These are phyloP conservation scores for Antitrichia curtipendula DNA, from an alignment of 225 moss, liverwort and hornwort genomes.

Conservation along the genomic window DNA sequence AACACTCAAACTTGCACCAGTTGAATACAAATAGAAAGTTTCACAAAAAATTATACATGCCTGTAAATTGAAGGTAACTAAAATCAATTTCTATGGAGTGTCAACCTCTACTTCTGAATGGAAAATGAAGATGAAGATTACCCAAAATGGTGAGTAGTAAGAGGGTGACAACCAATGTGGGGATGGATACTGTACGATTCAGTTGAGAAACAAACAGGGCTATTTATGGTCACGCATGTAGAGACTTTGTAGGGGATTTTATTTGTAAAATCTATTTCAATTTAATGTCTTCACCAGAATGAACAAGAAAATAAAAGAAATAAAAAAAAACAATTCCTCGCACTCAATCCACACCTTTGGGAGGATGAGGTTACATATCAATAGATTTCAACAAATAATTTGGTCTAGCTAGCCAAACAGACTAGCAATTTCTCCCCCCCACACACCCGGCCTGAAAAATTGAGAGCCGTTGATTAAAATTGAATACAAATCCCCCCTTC, in stretches of 20 bases:
- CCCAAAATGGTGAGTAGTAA: not conserved
- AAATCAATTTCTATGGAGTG: not conserved
- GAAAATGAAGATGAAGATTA: accelerated
- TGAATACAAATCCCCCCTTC: no score
- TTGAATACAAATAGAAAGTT: not conserved
- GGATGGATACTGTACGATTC: not conserved
- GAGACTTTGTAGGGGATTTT: not conserved
- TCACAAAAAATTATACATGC: not conserved
- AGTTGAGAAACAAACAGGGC: accelerated
- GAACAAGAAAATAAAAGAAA: not conserved
- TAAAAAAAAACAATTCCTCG: accelerated
- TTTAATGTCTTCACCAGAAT: not conserved
- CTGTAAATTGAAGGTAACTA: not conserved
- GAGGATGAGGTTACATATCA: not conserved
- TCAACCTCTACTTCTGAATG: not conserved
- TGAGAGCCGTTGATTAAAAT: no score
- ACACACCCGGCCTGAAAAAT: no score
- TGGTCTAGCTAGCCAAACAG: not conserved
- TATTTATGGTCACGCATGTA: not conserved
- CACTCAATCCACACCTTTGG: no score
- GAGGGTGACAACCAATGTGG: no score
- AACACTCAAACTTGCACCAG: not conserved
- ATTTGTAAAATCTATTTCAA: not conserved
- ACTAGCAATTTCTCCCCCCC: no score
- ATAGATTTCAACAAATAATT: not conserved